Base-by-base conservation (phyloP, 768 basidiomycete species). In the Tremella fuciformis region DNA sequence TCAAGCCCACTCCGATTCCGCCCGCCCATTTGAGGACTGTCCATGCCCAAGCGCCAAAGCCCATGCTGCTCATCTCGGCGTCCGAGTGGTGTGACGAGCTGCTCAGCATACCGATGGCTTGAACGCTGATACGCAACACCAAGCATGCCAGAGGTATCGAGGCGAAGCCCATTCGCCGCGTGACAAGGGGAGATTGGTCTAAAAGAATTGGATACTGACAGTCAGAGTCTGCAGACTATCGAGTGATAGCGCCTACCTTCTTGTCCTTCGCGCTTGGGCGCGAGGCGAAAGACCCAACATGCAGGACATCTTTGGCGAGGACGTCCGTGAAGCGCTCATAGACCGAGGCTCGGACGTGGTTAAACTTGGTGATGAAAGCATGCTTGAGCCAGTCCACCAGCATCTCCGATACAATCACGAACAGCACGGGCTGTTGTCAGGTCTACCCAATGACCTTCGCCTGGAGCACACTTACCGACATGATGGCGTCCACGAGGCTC, bases 311-410 rank as follows among this genome's bases (percentile, higher is more conserved):
- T 39, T 88, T 87, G 71, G 93, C 98, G 0, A 99, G 82, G 0
- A 99, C 91, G 67, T 99, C 96, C 2, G 87, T 89, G 75, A 91
- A 99, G 15, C 94, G 84, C 63, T 91, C 91, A 66, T 98, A 99
- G 1, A 97, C 91, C 0, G 87, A 88, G 0, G 92, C 91, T 0
- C 93, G 85, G 48, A 99, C 93, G 70, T 98, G 94, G 67, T 99
- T 99, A 80, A 98, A 98, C 77, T 99, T 99, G 51, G 93, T 94
- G 69, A 99, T 98, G 79, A 98, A 99, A 9, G 93, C 94, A 70
- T 99, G 96, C 76, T 99, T 99, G 51, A 98, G 81, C 94, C 94
- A 99, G 75, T 99, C 96, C 11, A 99, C 96, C 13, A 88, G 76
- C 83, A 90, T 88, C 76, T 99, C 96, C 1, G 91, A 94, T 3